These are phyloP conservation scores for Ustilago vetiveriae DNA, from an alignment of 1,284 basidiomycete genomes.

Conservation along the genomic window DNA sequence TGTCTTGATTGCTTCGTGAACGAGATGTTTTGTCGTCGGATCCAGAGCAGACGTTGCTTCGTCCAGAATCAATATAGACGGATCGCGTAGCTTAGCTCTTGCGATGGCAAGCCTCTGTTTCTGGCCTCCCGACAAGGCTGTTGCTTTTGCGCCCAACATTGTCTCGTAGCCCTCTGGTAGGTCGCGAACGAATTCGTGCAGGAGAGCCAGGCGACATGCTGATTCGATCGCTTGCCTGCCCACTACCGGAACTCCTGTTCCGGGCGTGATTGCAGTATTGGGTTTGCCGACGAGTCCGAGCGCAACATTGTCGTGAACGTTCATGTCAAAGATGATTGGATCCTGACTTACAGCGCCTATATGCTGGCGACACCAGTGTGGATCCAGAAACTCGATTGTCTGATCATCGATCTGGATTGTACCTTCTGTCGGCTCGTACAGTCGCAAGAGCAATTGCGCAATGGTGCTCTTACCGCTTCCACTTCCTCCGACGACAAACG, in stretches of 20 bases:
- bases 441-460: conserved; percentile 80
- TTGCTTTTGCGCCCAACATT: conserved; percentile 75
- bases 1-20: conserved; percentile 84
- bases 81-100: conserved; percentile 84
- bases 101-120: conserved; percentile 91
- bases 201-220: conserved; percentile 83
- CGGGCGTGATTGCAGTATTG: not conserved
- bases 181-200: conserved; percentile 86
- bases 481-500: conserved; percentile 90
- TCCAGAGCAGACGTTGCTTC: conserved; percentile 97
- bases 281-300: conserved; percentile 72
- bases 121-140: conserved; percentile 89
- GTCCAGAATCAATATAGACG: conserved; percentile 89
- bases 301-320: conserved; percentile 87
- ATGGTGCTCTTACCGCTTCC: conserved; percentile 94
- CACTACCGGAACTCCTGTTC: conserved; percentile 43
- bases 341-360: conserved; percentile 82
- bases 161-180: conserved; percentile 91
- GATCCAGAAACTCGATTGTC: conserved; percentile 76
- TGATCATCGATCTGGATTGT: conserved; percentile 83
- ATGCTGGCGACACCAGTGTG: conserved; percentile 77
- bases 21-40: conserved; percentile 83
- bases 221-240: conserved; percentile 76
- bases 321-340: conserved; percentile 81
- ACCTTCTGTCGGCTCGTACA: conserved; percentile 73